phyloP scores from a whole-genome alignment of 176 grass and related monocot genomes.

The Ampelocalamus luodianensis region DNA sequence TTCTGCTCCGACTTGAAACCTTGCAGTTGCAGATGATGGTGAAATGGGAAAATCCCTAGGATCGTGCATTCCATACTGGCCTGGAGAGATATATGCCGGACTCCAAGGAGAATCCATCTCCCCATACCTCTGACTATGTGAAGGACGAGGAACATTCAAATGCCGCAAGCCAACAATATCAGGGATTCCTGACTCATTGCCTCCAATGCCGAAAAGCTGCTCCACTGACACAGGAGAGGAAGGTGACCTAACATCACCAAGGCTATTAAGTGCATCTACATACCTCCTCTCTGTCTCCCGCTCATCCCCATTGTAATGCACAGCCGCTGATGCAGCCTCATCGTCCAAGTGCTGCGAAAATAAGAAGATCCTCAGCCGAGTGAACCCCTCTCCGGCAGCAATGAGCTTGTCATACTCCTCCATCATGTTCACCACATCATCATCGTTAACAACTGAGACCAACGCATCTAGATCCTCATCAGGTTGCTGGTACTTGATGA shows the following conservation, averaged over 20 bases:
- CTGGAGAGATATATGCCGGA: slow-evolving; percentile 67
- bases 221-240: slow-evolving; percentile 61
- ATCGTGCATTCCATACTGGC: slow-evolving; percentile 57
- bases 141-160: slow-evolving; percentile 67
- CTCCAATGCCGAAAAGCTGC: slow-evolving; percentile 61
- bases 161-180: slow-evolving; percentile 64
- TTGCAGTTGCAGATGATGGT: slow-evolving; percentile 65
- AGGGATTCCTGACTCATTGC: slow-evolving; percentile 55
- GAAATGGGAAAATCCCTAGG: slow-evolving; percentile 71
- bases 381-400: slow-evolving; percentile 61
- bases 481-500: slow-evolving; percentile 97
- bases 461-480: slow-evolving; percentile 92
- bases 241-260: slow-evolving; percentile 60
- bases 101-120: slow-evolving; percentile 86
- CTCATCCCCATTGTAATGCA: slow-evolving; percentile 67
- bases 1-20: slow-evolving; percentile 64
- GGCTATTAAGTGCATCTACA: slow-evolving; percentile 87
- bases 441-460: slow-evolving; percentile 91
- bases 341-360: slow-evolving; percentile 74
- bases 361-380: slow-evolving; percentile 80
- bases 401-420: slow-evolving; percentile 98
- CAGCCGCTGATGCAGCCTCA: slow-evolving; percentile 45
- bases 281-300: slow-evolving; percentile 84
- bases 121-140: slow-evolving; percentile 61
- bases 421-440: slow-evolving; percentile 98